Base-by-base conservation (phyloP, 225 moss, liverwort and hornwort species). In the Pseudoscleropodium purum region DNA sequence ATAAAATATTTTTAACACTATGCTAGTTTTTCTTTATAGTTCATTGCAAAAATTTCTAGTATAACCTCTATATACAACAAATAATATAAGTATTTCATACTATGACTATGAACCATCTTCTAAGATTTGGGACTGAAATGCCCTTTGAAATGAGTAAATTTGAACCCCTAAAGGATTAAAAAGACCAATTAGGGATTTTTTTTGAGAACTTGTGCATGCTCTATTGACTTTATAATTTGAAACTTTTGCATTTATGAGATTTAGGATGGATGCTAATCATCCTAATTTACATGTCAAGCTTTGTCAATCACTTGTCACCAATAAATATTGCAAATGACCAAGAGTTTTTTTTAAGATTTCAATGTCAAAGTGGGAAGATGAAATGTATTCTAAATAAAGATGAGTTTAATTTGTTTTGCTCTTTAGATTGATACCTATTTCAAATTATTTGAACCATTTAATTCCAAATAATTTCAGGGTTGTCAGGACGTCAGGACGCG, bases 121-220 rank as follows among this genome's bases (percentile, higher is more conserved):
- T 72, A 72, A 25, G 18, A 8, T 5, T 5, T 73, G 5, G 5
- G 29, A 1, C 24, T 2, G 10, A 29, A 43, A 73, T 73, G 73
- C 5, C 3, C 3, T 73, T 73, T 16, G 29, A 17, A 29, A 73
- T 73, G 73, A 73, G 45, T 43, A 41, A 72, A 26, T 72, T 41
- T 73, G 5, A 43, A 29, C 2, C 10, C 3, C 6, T 27, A 16
- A 27, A 16, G 2, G 9, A 41, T 9, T 27, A 9, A 26, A 3
- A 15, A 73, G 1, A 0, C 8, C 1, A 73, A 3, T 43, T 73
- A 3, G 11, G 26, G 2, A n/a, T n/a, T n/a, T 6, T 24, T 11
- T 41, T 25, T 59, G 1, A 11, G 2, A 41, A 26, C 7, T 39
- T 1, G 2, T 14, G 8, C 39, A 39, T 39, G 26, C 2, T 43